Evolutionary conservation across 768 basidiomycete genomes (phyloP), one percentile per base, ranked within the genome.

Genomic region (Pleurotus salmoneostramineus): DNA sequence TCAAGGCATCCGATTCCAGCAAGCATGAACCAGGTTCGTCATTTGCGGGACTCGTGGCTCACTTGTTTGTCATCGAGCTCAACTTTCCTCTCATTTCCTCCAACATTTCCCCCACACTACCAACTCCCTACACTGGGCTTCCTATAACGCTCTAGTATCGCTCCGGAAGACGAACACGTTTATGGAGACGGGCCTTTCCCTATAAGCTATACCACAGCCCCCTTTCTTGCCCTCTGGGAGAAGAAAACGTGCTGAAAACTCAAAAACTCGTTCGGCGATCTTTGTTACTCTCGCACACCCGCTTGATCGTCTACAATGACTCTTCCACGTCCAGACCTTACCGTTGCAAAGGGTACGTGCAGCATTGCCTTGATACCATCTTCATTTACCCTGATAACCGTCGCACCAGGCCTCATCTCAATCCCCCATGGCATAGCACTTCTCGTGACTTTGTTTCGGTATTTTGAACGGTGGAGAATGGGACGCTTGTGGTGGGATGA

Each of bases 401-500:
- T 47, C 21, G 45, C 11, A 15, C 15, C n/a, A 51, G 50, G 50
- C 10, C 12, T 51, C 4, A 27, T 51, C 15, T 51, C 50, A 37
- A 51, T 58, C 5, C 48, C 50, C 3, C 58, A 55, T 42, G 11
- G 31, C 34, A 6, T 54, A 5, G 65, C 62, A 15, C 60, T 66
- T 35, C 14, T 52, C 4, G 57, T 62, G 2, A 60, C 64, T 2
- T 34, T 61, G 7, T 66, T 61, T 51, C 62, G 65, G 8, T 48
- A 62, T 8, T 50, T 58, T 44, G 57, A 63, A 17, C 62, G 65
- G 15, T 62, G 36, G 37, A 59, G 57, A 35, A 64, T 57, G n/a
- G 47, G 56, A 1, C 60, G 62, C 12, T 33, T 65, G 10, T 65
- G 64, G 66, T 58, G 54, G 33, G 64, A 67, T 17, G 64, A 67